phyloP scores from a whole-genome alignment of 1,139 yeast genomes.

The Pichia sp. region DNA sequence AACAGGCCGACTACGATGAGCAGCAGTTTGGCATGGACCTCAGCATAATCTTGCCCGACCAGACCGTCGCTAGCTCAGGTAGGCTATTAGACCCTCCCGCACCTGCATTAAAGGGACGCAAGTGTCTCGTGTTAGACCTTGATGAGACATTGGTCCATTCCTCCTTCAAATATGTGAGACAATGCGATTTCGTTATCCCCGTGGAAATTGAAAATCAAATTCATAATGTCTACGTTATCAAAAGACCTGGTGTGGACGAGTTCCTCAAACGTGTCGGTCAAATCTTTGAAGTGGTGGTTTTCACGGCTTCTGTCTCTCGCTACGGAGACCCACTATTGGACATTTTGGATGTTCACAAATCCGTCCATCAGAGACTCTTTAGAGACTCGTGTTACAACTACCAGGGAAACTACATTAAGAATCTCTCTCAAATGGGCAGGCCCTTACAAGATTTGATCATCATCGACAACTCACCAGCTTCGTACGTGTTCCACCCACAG shows the following conservation, averaged over 20 bases:
- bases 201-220: conserved; percentile 77
- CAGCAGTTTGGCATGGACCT: conserved; percentile 40
- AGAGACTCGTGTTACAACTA: conserved; percentile 76
- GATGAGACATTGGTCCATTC: conserved; percentile 98
- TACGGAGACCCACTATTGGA: conserved; percentile 95
- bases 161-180: conserved; percentile 82
- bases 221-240: conserved; percentile 92
- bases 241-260: conserved; percentile 97
- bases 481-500: conserved; percentile 94
- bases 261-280: conserved; percentile 79
- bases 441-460: conserved; percentile 82
- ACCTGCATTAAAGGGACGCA: conserved; percentile 43
- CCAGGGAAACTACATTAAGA: conserved; percentile 93
- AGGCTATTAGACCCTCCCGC: conserved; percentile 57
- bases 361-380: conserved; percentile 86
- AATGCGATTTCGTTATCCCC: conserved; percentile 94
- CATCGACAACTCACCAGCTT: conserved; percentile 95
- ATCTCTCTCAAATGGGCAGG: conserved; percentile 88
- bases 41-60: conserved; percentile 62
- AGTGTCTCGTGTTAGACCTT: conserved; percentile 83
- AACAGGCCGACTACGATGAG: conserved; percentile 28
- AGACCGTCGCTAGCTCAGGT: conserved; percentile 48
- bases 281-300: conserved; percentile 88
- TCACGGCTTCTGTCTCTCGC: conserved; percentile 91
- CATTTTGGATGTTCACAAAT: conserved; percentile 64